A percentile compares a stretch with the other conserved stretches of the same genome.
Conservation (phyloP, 106 monocot species). For the Platanthera zijinensis region DNA sequence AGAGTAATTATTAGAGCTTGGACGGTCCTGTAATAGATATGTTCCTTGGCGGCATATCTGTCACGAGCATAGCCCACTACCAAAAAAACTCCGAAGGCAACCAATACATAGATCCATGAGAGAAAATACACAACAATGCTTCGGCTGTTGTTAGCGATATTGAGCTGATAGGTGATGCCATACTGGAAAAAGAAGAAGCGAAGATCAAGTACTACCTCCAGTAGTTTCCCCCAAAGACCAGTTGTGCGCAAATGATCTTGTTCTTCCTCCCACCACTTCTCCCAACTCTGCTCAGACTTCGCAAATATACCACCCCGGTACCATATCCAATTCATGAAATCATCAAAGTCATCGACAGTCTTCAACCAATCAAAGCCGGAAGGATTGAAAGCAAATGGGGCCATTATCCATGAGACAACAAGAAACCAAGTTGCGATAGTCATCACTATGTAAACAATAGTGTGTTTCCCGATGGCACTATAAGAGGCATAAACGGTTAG, state of each 20-base stretch:
- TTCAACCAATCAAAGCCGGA: conserved; percentile 97
- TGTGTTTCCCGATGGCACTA: conserved; percentile 53
- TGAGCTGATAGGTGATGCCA: conserved; percentile 71
- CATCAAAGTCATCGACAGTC: conserved; percentile 84
- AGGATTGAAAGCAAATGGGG: conserved; percentile 88
- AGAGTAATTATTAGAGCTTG: conserved; percentile 50
- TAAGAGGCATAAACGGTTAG: conserved; percentile 75
- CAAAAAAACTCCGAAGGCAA: conserved; percentile 49
- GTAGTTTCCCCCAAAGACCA: conserved; percentile 66
- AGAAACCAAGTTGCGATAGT: conserved; percentile 91
- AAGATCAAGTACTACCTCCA: conserved; percentile 77
- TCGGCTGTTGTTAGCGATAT: conserved; percentile 52
- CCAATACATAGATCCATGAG: conserved; percentile 71
- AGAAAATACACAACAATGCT: conserved; percentile 69
- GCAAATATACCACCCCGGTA: conserved; percentile 53
- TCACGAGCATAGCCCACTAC: conserved; percentile 53
- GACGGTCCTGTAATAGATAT: conserved; percentile 71
- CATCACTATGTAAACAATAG: conserved; percentile 82
- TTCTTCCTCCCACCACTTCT: conserved; percentile 92
- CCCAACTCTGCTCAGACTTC: conserved; percentile 81
- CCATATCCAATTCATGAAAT: conserved; percentile 95
- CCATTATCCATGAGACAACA: conserved; percentile 82
- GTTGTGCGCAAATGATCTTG: conserved; percentile 79
- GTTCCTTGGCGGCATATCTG: conserved; percentile 78
- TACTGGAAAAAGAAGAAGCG: conserved; percentile 90